Evolutionary conservation across 2,329 filamentous ascomycete species (phyloP).

Genomic region (Alternaria tenuissima): DNA sequence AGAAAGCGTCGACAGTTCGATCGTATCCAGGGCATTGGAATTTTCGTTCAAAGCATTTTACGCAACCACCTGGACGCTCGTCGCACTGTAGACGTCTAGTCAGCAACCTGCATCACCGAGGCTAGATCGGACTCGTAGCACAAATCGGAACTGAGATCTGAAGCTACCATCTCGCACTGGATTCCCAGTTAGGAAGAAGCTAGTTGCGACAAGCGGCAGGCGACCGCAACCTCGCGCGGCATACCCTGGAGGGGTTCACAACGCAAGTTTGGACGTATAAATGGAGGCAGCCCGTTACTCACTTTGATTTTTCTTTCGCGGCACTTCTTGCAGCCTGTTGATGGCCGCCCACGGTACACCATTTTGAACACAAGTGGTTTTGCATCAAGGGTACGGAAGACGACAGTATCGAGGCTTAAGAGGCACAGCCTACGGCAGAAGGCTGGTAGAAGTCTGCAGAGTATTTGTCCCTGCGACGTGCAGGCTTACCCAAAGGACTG

Average conservation of each 20-base stretch:
- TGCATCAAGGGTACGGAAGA: background rate
- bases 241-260: background rate
- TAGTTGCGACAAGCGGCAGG: background rate
- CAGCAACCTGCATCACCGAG: constrained; percentile 5
- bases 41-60: constrained; percentile 36
- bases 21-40: constrained; percentile 45
- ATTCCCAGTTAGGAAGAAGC: constrained; percentile 8
- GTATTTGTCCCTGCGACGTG: background rate
- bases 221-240: background rate
- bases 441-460: background rate
- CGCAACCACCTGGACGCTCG: constrained; percentile 37
- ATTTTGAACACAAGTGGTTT: constrained; percentile 22
- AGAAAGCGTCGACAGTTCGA: constrained; percentile 37
- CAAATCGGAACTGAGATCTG: background rate
- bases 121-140: background rate
- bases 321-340: constrained; percentile 47
- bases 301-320: constrained; percentile 55
- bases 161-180: constrained; percentile 7
- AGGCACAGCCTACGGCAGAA: background rate
- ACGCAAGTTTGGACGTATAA: background rate
- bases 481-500: background rate
- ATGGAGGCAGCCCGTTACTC: constrained; percentile 9
- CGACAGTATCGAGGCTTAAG: background rate
- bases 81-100: constrained; percentile 36
- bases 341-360: constrained; percentile 47